phyloP scores from a whole-genome alignment of 2,329 filamentous ascomycete species.

The Dothistroma septosporum region DNA sequence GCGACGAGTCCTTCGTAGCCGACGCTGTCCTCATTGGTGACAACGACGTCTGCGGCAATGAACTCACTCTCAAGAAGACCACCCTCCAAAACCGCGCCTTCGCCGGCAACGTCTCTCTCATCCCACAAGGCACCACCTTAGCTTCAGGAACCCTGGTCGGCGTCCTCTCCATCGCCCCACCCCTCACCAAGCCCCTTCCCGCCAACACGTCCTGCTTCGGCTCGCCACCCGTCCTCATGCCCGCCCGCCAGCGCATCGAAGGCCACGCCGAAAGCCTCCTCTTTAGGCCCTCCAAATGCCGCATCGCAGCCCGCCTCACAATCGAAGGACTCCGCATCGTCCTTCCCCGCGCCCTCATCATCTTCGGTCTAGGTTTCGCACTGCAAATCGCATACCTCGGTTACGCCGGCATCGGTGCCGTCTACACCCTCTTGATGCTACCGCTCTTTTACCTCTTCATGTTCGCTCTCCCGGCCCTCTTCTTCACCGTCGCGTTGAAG shows the following conservation, averaged over 20 bases:
- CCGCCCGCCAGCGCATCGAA: conserved; percentile 23
- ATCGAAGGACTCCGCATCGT: conserved; percentile 27
- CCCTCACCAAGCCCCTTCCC: conserved; percentile 15
- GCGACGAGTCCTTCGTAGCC: conserved; percentile 24
- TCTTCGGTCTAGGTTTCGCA: conserved; percentile 25
- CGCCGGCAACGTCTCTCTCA: conserved; percentile 23
- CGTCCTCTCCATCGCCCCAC: conserved; percentile 24
- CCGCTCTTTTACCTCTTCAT: conserved; percentile 26
- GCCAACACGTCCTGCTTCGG: conserved; percentile 25
- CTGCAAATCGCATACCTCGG: conserved; percentile 22
- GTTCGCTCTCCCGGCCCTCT: conserved; percentile 23
- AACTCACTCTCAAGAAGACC: conserved; percentile 24
- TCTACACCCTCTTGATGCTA: conserved; percentile 25
- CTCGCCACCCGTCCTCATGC: conserved; percentile 25
- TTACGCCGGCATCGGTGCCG: conserved; percentile 23
- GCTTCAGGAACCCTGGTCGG: conserved; percentile 24
- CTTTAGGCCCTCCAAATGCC: conserved; percentile 20
- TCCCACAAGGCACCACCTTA: conserved; percentile 24
- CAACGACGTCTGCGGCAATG: conserved; percentile 18
- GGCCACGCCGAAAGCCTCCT: conserved; percentile 23
- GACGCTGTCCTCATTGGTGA: conserved; percentile 24
- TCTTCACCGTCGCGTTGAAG: conserved; percentile 20
- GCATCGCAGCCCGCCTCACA: conserved; percentile 22
- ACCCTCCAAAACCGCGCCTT: conserved; percentile 23
- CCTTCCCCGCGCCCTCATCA: conserved; percentile 26